These are phyloP conservation scores for Oryza nivara DNA, from an alignment of 176 grass and related monocot species.

Conservation along the genomic window DNA sequence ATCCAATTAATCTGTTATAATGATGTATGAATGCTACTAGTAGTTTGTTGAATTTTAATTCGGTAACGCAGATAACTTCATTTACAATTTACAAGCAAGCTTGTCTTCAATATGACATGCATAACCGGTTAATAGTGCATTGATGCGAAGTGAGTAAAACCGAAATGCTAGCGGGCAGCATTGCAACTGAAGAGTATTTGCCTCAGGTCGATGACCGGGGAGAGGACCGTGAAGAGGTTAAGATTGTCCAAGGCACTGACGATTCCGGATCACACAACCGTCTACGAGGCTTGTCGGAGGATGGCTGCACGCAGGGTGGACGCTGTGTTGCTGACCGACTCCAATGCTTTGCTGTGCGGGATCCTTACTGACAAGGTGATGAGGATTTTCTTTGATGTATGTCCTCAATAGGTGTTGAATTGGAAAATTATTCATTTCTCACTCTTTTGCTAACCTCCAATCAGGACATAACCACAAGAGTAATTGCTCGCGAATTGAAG, in stretches of 20 bases:
- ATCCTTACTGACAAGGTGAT: slow-evolving; percentile 96
- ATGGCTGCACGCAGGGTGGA: slow-evolving; percentile 84
- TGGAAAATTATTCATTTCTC: neutral
- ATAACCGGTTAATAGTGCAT: neutral
- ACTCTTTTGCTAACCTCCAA: neutral
- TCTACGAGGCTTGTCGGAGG: slow-evolving; percentile 81
- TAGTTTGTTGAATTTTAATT: neutral
- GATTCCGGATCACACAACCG: slow-evolving; percentile 78
- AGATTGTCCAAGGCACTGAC: slow-evolving; percentile 93
- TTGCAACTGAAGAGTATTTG: neutral
- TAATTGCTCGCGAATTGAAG: slow-evolving; percentile 92
- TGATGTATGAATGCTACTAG: neutral
- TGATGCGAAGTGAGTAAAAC: neutral
- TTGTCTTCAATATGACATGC: neutral
- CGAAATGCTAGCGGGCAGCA: neutral
- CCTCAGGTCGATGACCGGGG: slow-evolving; percentile 46
- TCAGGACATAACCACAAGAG: slow-evolving; percentile 90
- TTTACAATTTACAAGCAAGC: neutral
- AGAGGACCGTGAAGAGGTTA: slow-evolving; percentile 94
- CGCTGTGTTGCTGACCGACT: slow-evolving; percentile 89
- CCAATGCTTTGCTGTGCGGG: slow-evolving; percentile 87
- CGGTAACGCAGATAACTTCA: slow-evolving; percentile 9
- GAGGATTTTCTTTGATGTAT: slow-evolving; percentile 14
- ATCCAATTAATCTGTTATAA: slow-evolving; percentile 7
- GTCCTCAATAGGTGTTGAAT: neutral